Percentiles rank a stretch among this genome's conserved stretches.
These are phyloP conservation scores for Ophioceras dolichostomum DNA, from an alignment of 2,329 filamentous ascomycete genomes.

Conservation along the genomic window DNA sequence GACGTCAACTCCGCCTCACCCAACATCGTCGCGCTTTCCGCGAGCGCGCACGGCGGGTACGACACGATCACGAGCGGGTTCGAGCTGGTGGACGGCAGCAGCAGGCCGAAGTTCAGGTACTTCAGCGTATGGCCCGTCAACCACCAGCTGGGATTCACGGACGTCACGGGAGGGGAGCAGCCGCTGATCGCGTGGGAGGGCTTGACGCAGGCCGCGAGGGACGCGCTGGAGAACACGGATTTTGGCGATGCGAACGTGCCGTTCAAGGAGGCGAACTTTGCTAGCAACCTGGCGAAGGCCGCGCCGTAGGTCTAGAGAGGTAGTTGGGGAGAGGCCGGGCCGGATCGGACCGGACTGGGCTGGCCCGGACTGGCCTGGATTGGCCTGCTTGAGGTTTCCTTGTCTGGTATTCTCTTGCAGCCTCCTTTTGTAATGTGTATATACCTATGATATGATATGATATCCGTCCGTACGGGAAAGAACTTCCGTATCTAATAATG, in stretches of 20 bases:
- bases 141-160: conserved; percentile 24
- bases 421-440: too few species aligned
- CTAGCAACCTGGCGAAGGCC: conserved; percentile 8
- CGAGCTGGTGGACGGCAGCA: conserved; percentile 8
- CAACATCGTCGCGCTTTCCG: conserved; percentile 21
- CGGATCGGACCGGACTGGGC: too few species aligned
- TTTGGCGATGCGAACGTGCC: conserved; percentile 29
- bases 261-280: conserved; percentile 18
- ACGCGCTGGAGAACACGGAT: conserved; percentile 22
- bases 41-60: conserved; percentile 24
- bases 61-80: conserved; percentile 12
- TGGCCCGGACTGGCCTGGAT: too few species aligned
- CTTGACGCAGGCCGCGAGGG: conserved; percentile 19
- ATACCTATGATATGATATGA: too few species aligned
- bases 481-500: too few species aligned
- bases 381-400: too few species aligned
- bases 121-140: conserved; percentile 17
- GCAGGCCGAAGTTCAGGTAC: conserved; percentile 18
- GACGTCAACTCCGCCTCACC: conserved; percentile 13
- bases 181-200: conserved; percentile 30
- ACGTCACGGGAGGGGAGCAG: conserved; percentile 21
- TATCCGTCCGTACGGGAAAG: too few species aligned
- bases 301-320: neutral
- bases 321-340: too few species aligned
- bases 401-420: too few species aligned